phyloP scores from a whole-genome alignment of 2,329 filamentous ascomycete species.

The Acrocalymma vagum region DNA sequence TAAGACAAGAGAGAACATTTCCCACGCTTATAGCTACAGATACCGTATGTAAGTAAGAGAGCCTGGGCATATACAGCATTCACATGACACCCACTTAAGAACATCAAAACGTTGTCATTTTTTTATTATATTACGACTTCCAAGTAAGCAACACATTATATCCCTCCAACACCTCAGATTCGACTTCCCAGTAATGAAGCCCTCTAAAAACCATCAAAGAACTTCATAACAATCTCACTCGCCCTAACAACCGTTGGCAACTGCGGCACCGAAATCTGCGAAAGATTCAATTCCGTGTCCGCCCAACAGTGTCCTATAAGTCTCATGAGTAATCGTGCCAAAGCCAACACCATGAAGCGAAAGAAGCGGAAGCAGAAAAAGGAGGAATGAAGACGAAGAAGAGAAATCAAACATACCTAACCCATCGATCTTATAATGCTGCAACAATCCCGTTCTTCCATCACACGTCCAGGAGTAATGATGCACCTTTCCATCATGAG shows the following conservation, averaged over 20 bases:
- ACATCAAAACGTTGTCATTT: too few relatives aligned
- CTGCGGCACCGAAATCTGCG: conserved; percentile 51
- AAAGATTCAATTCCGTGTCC: conserved; percentile 56
- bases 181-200: too few relatives aligned
- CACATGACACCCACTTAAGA: too few relatives aligned
- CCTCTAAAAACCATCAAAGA: conserved; percentile 53
- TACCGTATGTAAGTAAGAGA: too few relatives aligned
- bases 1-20: too few relatives aligned
- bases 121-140: too few relatives aligned
- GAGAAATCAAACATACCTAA: conserved; percentile 47
- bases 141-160: too few relatives aligned
- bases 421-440: conserved; percentile 56
- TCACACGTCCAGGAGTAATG: conserved; percentile 55
- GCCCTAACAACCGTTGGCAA: conserved; percentile 55
- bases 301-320: conserved; percentile 55
- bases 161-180: too few relatives aligned
- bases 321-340: background rate
- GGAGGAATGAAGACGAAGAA: too few relatives aligned
- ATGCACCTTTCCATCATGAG: conserved; percentile 52
- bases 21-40: too few relatives aligned
- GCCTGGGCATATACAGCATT: too few relatives aligned
- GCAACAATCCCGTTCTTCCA: conserved; percentile 43
- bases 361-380: too few relatives aligned
- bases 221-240: conserved; percentile 55
- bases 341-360: background rate